Percentiles rank a stretch among this genome's conserved stretches.
Evolutionary conservation across 75 land plant species (phyloP).

Genomic region (Chamaecyparis obtusa): DNA sequence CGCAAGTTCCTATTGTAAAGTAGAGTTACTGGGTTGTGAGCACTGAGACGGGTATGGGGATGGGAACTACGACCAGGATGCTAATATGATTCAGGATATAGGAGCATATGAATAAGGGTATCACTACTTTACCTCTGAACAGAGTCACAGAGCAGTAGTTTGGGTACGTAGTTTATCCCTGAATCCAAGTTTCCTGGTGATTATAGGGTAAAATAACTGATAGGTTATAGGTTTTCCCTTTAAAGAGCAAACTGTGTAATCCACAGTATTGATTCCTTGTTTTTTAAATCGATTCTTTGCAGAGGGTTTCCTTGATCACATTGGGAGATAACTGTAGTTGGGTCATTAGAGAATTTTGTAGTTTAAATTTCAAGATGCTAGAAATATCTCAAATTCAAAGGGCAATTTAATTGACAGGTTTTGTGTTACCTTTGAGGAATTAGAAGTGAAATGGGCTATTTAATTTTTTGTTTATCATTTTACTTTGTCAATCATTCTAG

Average conservation of each 20-base stretch:
- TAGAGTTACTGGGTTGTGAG: neutral
- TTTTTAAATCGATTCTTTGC: neutral
- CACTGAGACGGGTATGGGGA: neutral
- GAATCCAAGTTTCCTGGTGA: neutral
- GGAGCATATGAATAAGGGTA: neutral
- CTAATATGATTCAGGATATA: neutral
- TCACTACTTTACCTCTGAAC: neutral
- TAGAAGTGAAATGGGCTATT: neutral
- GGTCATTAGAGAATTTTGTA: neutral
- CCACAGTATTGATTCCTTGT: neutral
- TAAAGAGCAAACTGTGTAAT: neutral
- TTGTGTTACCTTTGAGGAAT: neutral
- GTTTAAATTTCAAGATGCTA: neutral
- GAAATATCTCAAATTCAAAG: neutral
- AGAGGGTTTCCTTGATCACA: neutral
- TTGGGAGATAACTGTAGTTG: neutral
- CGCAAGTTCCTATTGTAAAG: neutral
- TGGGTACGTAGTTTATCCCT: neutral
- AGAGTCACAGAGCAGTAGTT: neutral
- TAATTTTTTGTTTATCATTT: neutral
- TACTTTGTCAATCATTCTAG: neutral
- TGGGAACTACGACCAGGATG: neutral
- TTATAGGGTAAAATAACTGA: neutral
- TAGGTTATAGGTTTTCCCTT: neutral
- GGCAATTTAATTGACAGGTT: neutral